Conservation (phyloP, 495 filamentous ascomycete genomes). For the Penicillium cinerascens region DNA sequence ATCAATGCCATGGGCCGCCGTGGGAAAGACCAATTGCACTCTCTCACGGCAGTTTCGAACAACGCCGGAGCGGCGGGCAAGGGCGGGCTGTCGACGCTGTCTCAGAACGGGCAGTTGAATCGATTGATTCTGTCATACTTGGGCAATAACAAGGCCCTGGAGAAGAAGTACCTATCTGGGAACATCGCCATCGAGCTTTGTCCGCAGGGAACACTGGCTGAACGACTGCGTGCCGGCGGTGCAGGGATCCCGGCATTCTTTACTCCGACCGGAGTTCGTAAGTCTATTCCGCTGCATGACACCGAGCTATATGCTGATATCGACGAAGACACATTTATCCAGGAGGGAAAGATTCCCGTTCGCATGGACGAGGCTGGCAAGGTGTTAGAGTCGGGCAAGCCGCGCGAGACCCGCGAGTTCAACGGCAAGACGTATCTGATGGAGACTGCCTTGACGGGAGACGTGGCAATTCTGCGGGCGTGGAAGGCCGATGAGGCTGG, state of each 20-base stretch:
- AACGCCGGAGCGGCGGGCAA: slow-evolving; percentile 78
- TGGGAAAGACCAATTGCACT: slow-evolving; percentile 63
- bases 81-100: slow-evolving; percentile 73
- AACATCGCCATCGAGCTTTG: slow-evolving; percentile 82
- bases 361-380: slow-evolving; percentile 72
- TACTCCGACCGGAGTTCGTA: slow-evolving; percentile 77
- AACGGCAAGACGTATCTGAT: slow-evolving; percentile 80
- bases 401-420: slow-evolving; percentile 81
- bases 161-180: slow-evolving; percentile 78
- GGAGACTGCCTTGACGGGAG: slow-evolving; percentile 78
- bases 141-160: slow-evolving; percentile 85
- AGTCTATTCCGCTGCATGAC: slow-evolving; percentile 6
- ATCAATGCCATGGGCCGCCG: slow-evolving; percentile 71
- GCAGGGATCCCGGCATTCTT: slow-evolving; percentile 90
- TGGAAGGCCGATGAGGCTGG: slow-evolving; percentile 84
- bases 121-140: slow-evolving; percentile 85
- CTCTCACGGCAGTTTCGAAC: slow-evolving; percentile 84
- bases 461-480: slow-evolving; percentile 85
- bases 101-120: slow-evolving; percentile 72
- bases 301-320: not conserved
- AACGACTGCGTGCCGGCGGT: slow-evolving; percentile 78
- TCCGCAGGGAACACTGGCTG: slow-evolving; percentile 85
- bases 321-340: slow-evolving; percentile 60
- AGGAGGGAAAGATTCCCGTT: slow-evolving; percentile 79
- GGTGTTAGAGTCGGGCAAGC: slow-evolving; percentile 64